Percentiles rank a stretch among this genome's conserved stretches.
Evolutionary conservation across 768 basidiomycete genomes (phyloP).

Genomic region (Coprinopsis cinerea): DNA sequence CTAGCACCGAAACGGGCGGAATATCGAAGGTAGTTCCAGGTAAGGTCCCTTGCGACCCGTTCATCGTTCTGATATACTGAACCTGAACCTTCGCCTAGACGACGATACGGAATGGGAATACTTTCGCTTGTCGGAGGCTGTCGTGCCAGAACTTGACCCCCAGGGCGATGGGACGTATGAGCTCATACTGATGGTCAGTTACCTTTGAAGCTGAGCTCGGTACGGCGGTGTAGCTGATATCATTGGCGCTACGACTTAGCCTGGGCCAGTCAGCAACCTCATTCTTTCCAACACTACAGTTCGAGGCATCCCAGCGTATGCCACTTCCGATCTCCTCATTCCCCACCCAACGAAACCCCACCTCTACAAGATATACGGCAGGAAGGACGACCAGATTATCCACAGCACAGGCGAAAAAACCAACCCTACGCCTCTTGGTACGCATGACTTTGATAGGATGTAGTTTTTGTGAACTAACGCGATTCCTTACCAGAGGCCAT

Average conservation of each 20-base stretch:
- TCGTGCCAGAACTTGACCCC: constrained; percentile 2
- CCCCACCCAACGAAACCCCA: constrained; percentile 33
- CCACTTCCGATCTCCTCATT: constrained; percentile 34
- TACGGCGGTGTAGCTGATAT: neutral
- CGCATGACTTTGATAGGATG: constrained; percentile 7
- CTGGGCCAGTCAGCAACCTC: constrained; percentile 15
- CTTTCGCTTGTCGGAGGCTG: constrained; percentile 3
- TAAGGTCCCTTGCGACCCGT: constrained; percentile 8
- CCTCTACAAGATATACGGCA: constrained; percentile 33
- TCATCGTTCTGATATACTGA: neutral
- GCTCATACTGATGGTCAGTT: constrained; percentile 5
- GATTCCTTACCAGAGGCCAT: constrained; percentile 29
- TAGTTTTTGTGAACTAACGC: constrained; percentile 7
- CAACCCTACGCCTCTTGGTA: constrained; percentile 31
- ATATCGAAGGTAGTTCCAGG: constrained; percentile 11
- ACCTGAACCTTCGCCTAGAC: too few relatives aligned
- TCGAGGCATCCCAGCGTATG: constrained; percentile 26
- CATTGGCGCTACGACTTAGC: constrained; percentile 3
- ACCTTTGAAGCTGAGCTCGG: neutral
- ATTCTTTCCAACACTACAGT: constrained; percentile 27
- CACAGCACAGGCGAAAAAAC: constrained; percentile 39
- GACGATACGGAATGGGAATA: neutral
- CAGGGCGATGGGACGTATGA: neutral
- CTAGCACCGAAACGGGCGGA: constrained; percentile 19
- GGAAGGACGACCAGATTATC: constrained; percentile 41